Base-by-base conservation (phyloP, 2,329 filamentous ascomycete genomes). In the Neofusicoccum laricinum region DNA sequence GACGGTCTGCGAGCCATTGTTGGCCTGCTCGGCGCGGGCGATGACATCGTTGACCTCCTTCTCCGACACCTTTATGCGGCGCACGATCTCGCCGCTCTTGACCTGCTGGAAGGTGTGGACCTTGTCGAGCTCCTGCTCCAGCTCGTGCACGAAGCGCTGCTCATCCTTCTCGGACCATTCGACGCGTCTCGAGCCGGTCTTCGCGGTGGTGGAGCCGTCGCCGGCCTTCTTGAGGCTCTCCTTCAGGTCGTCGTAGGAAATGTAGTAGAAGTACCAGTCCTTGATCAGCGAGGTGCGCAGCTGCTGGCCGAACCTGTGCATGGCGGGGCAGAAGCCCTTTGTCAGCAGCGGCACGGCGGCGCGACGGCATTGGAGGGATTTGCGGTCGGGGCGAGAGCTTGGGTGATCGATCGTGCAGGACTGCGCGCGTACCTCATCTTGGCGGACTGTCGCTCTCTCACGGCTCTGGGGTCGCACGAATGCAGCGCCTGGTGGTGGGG, bases 231-330 rank as follows among this genome's bases (percentile, higher is more conserved):
- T 95, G 67, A 99, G 88, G 69, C 92, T 88, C 69, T 86, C 84
- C 81, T 99, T 99, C 57, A 99, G 86, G 69, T 90, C 91, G 77
- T 97, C 93, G 81, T 99, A 99, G 80, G 92, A 90, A 80, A 99
- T 97, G 81, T 99, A 99, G 83, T 97, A 92, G 89, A 93, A 97
- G 78, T 93, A 89, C 82, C 96, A 99, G 81, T 98, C 93, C 83
- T 91, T 93, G 79, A 98, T 96, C 75, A 97, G 86, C 76, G 93
- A 97, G 73, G 92, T 94, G 69, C 92, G 92, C 73, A 99, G 88
- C 85, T 99, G 93, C 80, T 97, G 92, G 77, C 95, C 95, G 84
- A 98, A 99, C 85, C 87, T 89, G 72, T 12, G 14, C 4, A 6
- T n/a, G 10, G 38, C 36, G 49, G 55, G 15, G 40, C 30, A 45